A percentile compares a stretch with the other conserved stretches of the same genome.
phyloP scores from a whole-genome alignment of 78 protist genomes.

The Guillardia theta region DNA sequence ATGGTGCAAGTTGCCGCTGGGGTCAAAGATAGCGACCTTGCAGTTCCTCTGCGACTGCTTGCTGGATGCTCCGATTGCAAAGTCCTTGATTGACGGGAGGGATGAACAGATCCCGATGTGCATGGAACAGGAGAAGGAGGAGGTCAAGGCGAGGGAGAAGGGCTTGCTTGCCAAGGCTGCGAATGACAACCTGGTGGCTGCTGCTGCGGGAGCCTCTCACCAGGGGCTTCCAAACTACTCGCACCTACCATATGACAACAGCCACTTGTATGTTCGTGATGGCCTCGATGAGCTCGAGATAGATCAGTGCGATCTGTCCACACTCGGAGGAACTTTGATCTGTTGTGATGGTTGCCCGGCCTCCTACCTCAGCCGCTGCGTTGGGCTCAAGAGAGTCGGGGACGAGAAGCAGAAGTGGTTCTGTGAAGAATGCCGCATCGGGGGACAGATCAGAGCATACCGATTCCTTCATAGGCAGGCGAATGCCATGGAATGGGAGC shows the following conservation, averaged over 20 bases:
- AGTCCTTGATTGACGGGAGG: background rate
- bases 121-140: background rate
- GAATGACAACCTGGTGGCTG: background rate
- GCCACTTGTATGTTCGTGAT: background rate
- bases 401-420: background rate
- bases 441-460: background rate
- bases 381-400: background rate
- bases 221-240: background rate
- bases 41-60: background rate
- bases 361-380: background rate
- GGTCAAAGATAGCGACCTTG: background rate
- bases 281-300: background rate
- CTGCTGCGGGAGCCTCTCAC: background rate
- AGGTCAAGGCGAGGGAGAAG: background rate
- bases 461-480: background rate
- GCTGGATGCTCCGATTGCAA: background rate
- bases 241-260: background rate
- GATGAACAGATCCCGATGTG: background rate
- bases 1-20: background rate
- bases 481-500: background rate
- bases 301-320: background rate
- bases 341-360: conserved; percentile 21
- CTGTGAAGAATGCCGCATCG: background rate
- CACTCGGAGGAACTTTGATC: background rate
- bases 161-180: background rate